Percentiles rank a stretch among this genome's conserved stretches.
phyloP scores from a whole-genome alignment of 371 early-diverging fungal species.

The Syncephalastrum monosporum region DNA sequence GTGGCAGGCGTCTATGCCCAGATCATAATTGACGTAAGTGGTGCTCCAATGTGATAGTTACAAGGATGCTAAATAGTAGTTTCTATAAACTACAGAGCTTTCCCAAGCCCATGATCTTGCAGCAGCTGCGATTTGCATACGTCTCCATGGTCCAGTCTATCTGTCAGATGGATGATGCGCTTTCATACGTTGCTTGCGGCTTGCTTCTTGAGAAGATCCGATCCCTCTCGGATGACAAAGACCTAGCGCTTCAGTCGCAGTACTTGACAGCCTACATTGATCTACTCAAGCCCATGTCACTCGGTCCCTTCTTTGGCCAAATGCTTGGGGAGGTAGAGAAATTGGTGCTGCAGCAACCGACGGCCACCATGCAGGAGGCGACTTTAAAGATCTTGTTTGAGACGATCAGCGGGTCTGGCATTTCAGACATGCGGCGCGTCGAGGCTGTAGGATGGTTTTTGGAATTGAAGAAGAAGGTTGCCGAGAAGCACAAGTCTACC shows the following conservation, averaged over 20 bases:
- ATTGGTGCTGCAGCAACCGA: constrained; percentile 23
- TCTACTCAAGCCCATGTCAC: constrained; percentile 43
- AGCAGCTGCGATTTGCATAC: constrained; percentile 60
- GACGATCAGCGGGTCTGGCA: constrained; percentile 46
- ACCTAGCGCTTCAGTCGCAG: constrained; percentile 25
- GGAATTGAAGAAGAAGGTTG: constrained; percentile 31
- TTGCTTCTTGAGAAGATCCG: constrained; percentile 44
- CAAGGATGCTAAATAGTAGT: not conserved
- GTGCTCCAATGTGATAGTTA: not conserved
- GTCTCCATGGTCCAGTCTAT: constrained; percentile 56
- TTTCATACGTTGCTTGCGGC: constrained; percentile 60
- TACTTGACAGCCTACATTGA: constrained; percentile 39
- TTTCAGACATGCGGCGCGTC: constrained; percentile 49
- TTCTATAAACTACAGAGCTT: constrained; percentile 34
- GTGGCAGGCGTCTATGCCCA: constrained; percentile 48
- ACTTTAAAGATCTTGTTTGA: constrained; percentile 46
- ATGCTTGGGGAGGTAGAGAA: constrained; percentile 23
- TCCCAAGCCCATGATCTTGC: constrained; percentile 55
- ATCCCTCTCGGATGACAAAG: constrained; percentile 18
- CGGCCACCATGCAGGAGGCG: constrained; percentile 25
- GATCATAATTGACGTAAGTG: constrained; percentile 45
- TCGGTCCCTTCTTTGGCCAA: constrained; percentile 46
- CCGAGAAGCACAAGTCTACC: not conserved
- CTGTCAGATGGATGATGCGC: constrained; percentile 59
- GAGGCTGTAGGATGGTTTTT: constrained; percentile 53